Conservation (phyloP, 345 rosid genomes). For the Eucalyptus polyanthemos region DNA sequence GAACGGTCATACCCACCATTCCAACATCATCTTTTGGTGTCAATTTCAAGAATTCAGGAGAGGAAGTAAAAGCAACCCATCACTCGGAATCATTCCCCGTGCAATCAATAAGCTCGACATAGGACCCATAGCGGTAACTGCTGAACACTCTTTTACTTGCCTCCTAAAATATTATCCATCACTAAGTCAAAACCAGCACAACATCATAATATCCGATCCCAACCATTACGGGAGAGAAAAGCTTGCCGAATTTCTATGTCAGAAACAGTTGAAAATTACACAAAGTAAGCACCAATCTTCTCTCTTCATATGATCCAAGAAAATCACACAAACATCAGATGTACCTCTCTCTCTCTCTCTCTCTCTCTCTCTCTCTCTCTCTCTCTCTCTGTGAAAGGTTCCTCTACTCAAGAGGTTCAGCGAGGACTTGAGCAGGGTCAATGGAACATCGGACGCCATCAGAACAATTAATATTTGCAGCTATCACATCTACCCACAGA, state of each 20-base stretch:
- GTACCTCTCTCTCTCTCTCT: not conserved
- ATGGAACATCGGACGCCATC: not conserved
- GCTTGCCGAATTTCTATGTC: not conserved
- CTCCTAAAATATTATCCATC: not conserved
- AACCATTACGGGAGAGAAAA: not conserved
- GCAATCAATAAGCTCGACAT: not conserved
- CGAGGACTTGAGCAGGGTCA: not conserved
- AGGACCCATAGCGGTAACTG: not conserved
- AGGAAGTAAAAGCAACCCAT: not conserved
- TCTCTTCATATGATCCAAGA: not conserved
- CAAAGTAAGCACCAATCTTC: not conserved
- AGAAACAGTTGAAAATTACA: not conserved
- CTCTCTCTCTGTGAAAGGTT: not conserved
- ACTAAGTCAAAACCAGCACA: not conserved
- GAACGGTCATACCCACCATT: not conserved
- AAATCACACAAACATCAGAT: not conserved
- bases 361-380: not conserved
- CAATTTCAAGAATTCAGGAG: not conserved
- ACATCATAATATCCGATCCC: not conserved
- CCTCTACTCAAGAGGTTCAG: not conserved
- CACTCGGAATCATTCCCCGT: not conserved
- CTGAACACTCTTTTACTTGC: not conserved
- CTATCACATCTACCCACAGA: not conserved
- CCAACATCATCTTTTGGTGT: not conserved
- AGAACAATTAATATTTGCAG: not conserved